Base-by-base conservation (phyloP, 140 eudicot species). In the Senecio squalidus region DNA sequence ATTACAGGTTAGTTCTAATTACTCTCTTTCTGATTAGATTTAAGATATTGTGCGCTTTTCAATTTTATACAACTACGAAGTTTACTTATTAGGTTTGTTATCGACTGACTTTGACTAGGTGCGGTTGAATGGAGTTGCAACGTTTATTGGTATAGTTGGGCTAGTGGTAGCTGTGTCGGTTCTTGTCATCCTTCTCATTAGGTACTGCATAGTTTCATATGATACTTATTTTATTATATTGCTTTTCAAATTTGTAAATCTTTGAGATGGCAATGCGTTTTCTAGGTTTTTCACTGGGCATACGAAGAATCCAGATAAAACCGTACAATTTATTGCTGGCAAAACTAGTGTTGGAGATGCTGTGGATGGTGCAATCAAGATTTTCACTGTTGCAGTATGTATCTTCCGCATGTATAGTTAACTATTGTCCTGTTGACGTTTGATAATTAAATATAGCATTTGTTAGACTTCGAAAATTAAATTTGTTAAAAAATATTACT, bases 371-470 rank as follows among this genome's bases (percentile, higher is more conserved):
- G 89, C 83, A 21, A 78, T 91, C 17, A 79, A 79, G 43, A 91
- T 90, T 17, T 78, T 90, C 66, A 85, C 98, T 67, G 83, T 91
- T 70, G 98, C 95, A n/a, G 98, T 87, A 77, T 59, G 94, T 68
- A 25, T 71, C 36, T 55, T 40, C 26, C 50, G 49, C 53, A 46
- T 21, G 13, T 56, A 27, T 50, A 25, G 36, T 44, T 20, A 26
- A 36, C 26, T 9, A 7, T 17, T 7, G 26, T 16, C 29, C 44
- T 18, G 7, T 31, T 62, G 13, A 65, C 27, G 5, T 24, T 15
- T 22, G 43, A n/a, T n/a, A n/a, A n/a, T n/a, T n/a, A n/a, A n/a
- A n/a, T n/a, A n/a, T n/a, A n/a, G n/a, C n/a, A n/a, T n/a, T n/a
- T n/a, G n/a, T n/a, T n/a, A n/a, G n/a, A n/a, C n/a, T n/a, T n/a